Conservation (phyloP, 352 stramenopile species). For the Phytophthora fragariaefolia region DNA sequence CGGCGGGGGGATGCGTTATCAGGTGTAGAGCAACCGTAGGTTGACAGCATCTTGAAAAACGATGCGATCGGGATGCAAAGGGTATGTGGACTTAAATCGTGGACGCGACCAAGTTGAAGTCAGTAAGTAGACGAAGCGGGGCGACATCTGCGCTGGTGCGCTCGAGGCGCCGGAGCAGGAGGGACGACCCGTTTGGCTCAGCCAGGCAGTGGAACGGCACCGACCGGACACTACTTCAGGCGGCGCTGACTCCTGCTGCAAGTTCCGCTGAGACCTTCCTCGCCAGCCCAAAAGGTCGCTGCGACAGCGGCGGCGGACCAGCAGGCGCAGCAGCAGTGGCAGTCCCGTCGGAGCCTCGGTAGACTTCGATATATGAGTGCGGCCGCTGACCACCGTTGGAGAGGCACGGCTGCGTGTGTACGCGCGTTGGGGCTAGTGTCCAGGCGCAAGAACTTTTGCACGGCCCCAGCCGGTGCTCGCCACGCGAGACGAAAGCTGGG, state of each 20-base stretch:
- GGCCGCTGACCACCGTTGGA: conserved; percentile 12
- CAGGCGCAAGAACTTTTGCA: conserved; percentile 21
- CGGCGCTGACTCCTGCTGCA: conserved; percentile 15
- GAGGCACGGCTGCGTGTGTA: conserved; percentile 17
- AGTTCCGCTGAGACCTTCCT: conserved; percentile 23
- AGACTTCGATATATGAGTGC: conserved; percentile 20
- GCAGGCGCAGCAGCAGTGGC: neutral
- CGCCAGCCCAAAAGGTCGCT: conserved; percentile 22
- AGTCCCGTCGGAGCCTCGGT: too few species aligned
- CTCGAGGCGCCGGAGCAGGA: neutral
- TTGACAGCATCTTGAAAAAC: too few species aligned
- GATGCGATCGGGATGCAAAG: neutral
- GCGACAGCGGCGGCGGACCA: neutral
- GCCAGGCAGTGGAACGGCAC: conserved; percentile 1
- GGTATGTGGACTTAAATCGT: conserved; percentile 1
- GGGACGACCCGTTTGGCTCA: conserved; percentile 20
- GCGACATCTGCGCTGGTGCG: conserved; percentile 20
- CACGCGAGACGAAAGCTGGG: conserved; percentile 24
- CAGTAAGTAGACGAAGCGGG: conserved; percentile 28
- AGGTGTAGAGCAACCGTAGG: neutral
- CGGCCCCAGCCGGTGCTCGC: neutral
- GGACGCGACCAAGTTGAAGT: conserved; percentile 36
- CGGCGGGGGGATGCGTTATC: conserved; percentile 3
- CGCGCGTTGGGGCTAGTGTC: conserved; percentile 9
- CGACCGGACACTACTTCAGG: conserved; percentile 14